A percentile compares a stretch with the other conserved stretches of the same genome.
These are phyloP conservation scores for Spizellomyces punctatus DNA, from an alignment of 192 early-diverging fungal species.

Conservation along the genomic window DNA sequence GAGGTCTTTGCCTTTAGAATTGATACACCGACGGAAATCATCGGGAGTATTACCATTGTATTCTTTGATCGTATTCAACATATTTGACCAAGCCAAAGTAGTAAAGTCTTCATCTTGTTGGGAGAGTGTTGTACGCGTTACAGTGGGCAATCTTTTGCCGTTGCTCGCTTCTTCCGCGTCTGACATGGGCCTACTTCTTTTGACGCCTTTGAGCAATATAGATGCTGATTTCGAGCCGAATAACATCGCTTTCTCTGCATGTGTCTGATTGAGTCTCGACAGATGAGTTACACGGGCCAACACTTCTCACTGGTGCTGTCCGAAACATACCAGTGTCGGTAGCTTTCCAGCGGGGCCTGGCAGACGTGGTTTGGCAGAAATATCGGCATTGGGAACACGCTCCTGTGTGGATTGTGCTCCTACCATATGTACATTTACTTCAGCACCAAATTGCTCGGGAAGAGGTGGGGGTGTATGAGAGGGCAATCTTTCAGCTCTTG, in stretches of 20 bases:
- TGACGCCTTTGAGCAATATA: not conserved
- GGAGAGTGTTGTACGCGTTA: not conserved
- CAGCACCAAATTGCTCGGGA: too few relatives aligned
- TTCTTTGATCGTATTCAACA: not conserved
- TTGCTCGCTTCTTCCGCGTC: not conserved
- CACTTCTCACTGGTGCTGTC: not conserved
- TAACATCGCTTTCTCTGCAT: not conserved
- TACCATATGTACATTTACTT: too few relatives aligned
- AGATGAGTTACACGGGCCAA: not conserved
- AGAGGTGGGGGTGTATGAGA: too few relatives aligned
- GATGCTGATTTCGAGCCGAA: not conserved
- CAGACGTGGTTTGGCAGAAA: not conserved
- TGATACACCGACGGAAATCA: not conserved
- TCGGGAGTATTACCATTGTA: constrained; percentile 1
- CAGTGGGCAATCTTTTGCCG: not conserved
- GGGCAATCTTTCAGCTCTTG: too few relatives aligned
- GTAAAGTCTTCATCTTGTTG: constrained; percentile 14
- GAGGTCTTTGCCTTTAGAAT: not conserved
- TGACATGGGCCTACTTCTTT: not conserved
- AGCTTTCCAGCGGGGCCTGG: constrained; percentile 20
- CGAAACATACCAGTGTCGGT: constrained; percentile 11
- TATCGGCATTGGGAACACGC: too few relatives aligned
- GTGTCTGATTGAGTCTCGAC: not conserved
- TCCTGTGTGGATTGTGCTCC: too few relatives aligned
- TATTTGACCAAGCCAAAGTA: constrained; percentile 4